These are phyloP conservation scores for Ustilago sp. DNA, from an alignment of 1,284 basidiomycete genomes.

Conservation along the genomic window DNA sequence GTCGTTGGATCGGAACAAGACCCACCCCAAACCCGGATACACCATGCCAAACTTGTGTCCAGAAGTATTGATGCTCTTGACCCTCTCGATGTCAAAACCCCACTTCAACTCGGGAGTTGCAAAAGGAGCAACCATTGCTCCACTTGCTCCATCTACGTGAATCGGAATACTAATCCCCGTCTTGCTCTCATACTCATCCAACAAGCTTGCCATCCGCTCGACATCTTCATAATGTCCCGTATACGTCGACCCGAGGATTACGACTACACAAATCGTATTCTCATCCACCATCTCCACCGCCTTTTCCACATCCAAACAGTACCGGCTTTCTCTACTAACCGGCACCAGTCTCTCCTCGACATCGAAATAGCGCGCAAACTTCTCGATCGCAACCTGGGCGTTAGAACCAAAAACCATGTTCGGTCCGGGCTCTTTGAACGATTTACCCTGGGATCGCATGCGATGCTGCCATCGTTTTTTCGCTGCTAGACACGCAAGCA, in stretches of 20 bases:
- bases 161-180: conserved; percentile 76
- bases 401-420: conserved; percentile 85
- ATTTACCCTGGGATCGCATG: conserved; percentile 80
- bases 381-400: conserved; percentile 75
- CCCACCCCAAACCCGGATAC: conserved; percentile 78
- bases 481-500: conserved; percentile 92
- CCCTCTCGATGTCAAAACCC: conserved; percentile 77
- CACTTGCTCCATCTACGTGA: conserved; percentile 75
- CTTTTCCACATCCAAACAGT: conserved; percentile 84
- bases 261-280: conserved; percentile 74
- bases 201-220: conserved; percentile 82
- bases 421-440: conserved; percentile 71
- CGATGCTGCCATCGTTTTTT: conserved; percentile 93
- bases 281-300: conserved; percentile 90
- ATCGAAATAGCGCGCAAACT: conserved; percentile 87
- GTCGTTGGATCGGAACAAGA: conserved; percentile 63
- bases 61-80: conserved; percentile 81
- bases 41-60: conserved; percentile 86
- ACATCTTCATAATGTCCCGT: conserved; percentile 94
- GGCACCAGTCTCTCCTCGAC: conserved; percentile 74
- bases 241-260: conserved; percentile 81
- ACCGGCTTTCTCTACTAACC: conserved; percentile 70
- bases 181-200: conserved; percentile 86
- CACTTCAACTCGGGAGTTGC: conserved; percentile 79
- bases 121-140: conserved; percentile 77